Evolutionary conservation across 139 green algal genomes (phyloP).

Genomic region (Chlorella ohadii): DNA sequence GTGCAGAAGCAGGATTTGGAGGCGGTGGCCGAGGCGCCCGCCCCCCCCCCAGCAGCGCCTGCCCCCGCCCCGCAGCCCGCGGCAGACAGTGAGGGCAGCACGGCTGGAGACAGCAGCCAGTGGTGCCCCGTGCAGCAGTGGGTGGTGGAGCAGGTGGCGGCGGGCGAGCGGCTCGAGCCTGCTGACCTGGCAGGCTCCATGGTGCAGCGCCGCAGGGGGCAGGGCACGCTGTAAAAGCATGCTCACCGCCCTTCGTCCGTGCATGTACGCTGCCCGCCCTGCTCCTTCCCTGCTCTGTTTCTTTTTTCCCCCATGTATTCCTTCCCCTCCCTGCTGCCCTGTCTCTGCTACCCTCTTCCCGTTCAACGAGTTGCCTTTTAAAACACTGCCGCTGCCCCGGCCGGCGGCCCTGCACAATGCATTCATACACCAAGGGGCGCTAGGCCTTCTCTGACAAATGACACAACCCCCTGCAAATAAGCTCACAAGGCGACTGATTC

Average conservation of each 20-base stretch:
- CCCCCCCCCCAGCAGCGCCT: neutral
- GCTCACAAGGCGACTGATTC: too few species aligned
- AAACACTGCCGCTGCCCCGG: too few species aligned
- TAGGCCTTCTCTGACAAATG: too few species aligned
- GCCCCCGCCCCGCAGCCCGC: neutral
- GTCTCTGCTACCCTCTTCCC: too few species aligned
- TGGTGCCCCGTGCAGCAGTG: neutral
- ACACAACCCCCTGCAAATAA: too few species aligned
- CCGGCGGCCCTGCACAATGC: too few species aligned
- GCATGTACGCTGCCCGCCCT: neutral
- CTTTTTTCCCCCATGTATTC: neutral
- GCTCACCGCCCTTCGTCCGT: too few species aligned
- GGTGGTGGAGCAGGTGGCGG: neutral
- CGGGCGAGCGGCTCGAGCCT: conserved; percentile 5
- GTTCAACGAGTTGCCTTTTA: too few species aligned
- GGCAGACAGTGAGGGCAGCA: neutral
- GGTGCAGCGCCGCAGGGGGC: neutral
- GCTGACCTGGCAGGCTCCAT: conserved; percentile 10
- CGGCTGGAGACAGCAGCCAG: too few species aligned
- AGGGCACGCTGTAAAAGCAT: neutral
- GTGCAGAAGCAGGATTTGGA: neutral
- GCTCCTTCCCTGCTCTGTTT: neutral
- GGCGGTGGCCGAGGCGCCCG: neutral
- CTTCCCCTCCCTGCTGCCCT: too few species aligned
- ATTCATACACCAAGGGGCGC: too few species aligned